Conservation (phyloP, 202 grass and related monocot genomes). For the Brachypodium distachyon region DNA sequence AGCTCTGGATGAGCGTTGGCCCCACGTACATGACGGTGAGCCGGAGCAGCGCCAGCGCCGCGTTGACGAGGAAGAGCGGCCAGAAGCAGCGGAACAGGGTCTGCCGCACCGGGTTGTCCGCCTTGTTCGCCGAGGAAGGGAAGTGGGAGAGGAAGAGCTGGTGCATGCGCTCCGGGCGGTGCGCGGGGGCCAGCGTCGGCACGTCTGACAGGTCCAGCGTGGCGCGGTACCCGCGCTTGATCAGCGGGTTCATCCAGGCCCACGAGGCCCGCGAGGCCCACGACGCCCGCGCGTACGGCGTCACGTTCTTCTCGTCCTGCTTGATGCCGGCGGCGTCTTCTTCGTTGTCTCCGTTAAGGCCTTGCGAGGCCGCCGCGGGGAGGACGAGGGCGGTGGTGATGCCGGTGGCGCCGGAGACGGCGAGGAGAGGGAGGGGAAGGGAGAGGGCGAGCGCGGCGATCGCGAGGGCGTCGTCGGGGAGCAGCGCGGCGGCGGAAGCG, state of each 20-base stretch:
- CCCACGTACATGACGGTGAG: slow-evolving; percentile 89
- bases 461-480: slow-evolving; percentile 45
- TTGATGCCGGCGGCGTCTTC: neutral
- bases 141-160: slow-evolving; percentile 48
- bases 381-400: neutral
- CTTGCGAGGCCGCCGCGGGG: too few species aligned
- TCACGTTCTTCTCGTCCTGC: slow-evolving; percentile 30
- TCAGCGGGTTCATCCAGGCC: slow-evolving; percentile 92
- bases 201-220: slow-evolving; percentile 60
- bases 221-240: slow-evolving; percentile 45
- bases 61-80: slow-evolving; percentile 58
- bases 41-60: slow-evolving; percentile 43
- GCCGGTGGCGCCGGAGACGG: slow-evolving; percentile 42
- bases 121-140: slow-evolving; percentile 30
- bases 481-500: neutral
- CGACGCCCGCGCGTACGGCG: slow-evolving; percentile 49
- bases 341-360: too few species aligned
- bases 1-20: slow-evolving; percentile 82
- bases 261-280: slow-evolving; percentile 47
- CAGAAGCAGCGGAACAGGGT: slow-evolving; percentile 72
- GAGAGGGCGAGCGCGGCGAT: slow-evolving; percentile 47
- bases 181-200: slow-evolving; percentile 41
- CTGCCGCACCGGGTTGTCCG: slow-evolving; percentile 46
- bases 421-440: slow-evolving; percentile 44
- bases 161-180: slow-evolving; percentile 70